phyloP scores from a whole-genome alignment of 345 rosid genomes.

The Eucalyptus cladocalyx region DNA sequence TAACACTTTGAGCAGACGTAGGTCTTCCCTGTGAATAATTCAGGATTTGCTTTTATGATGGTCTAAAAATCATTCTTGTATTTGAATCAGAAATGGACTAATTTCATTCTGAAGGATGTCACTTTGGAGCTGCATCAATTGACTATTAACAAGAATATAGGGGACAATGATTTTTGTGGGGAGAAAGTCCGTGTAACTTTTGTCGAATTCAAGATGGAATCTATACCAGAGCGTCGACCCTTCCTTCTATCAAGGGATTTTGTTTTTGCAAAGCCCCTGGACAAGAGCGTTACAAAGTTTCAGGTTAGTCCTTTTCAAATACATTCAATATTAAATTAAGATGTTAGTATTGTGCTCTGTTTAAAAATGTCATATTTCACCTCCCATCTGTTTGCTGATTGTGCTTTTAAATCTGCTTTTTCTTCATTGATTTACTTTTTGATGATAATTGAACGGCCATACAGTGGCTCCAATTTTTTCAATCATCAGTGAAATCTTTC shows the following conservation, averaged over 20 bases:
- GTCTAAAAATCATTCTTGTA: neutral
- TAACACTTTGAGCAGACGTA: too few species aligned
- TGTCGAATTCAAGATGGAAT: neutral
- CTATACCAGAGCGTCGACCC: neutral
- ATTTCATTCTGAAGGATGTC: neutral
- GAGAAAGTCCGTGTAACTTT: neutral
- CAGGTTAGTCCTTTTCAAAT: neutral
- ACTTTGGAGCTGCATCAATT: neutral
- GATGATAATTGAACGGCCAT: neutral
- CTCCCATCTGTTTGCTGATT: neutral
- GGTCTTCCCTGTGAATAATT: neutral
- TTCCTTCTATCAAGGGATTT: neutral
- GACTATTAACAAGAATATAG: neutral
- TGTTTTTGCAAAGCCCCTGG: neutral
- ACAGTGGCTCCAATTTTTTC: neutral
- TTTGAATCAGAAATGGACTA: neutral
- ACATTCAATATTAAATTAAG: neutral
- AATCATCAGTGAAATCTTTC: neutral
- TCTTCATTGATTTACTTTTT: neutral
- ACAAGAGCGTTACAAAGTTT: neutral
- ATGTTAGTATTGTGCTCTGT: neutral
- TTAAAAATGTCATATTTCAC: neutral
- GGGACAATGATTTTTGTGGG: neutral
- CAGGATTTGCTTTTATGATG: neutral
- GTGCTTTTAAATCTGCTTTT: neutral